phyloP scores from a whole-genome alignment of 2,329 filamentous ascomycete species.

The Penicillium sp. region DNA sequence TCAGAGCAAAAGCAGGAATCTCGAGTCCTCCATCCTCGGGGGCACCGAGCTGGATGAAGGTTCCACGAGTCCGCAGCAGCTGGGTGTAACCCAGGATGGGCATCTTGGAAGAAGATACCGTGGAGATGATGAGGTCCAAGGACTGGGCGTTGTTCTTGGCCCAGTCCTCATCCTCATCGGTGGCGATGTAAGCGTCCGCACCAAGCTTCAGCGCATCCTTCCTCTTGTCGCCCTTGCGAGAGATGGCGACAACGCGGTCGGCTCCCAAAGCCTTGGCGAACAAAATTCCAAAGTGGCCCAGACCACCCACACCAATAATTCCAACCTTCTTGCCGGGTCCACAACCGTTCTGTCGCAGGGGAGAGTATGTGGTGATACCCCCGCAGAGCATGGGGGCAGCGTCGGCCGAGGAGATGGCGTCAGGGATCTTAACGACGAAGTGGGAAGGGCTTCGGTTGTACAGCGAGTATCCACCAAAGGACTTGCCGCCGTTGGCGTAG shows the following conservation, averaged over 20 bases:
- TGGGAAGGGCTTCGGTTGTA: slow-evolving; percentile 56
- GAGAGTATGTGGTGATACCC: slow-evolving; percentile 71
- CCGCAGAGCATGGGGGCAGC: slow-evolving; percentile 74
- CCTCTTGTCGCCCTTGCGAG: slow-evolving; percentile 51
- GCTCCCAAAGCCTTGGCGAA: slow-evolving; percentile 68
- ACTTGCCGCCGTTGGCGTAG: slow-evolving; percentile 55
- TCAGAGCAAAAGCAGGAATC: slow-evolving; percentile 58
- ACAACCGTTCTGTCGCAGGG: slow-evolving; percentile 64
- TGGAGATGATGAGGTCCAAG: slow-evolving; percentile 58
- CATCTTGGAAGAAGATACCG: slow-evolving; percentile 54
- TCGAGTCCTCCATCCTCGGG: slow-evolving; percentile 59
- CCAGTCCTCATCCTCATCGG: slow-evolving; percentile 57
- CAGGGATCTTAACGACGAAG: slow-evolving; percentile 62
- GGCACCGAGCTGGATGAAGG: slow-evolving; percentile 63
- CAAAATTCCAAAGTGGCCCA: slow-evolving; percentile 71
- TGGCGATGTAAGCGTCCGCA: slow-evolving; percentile 57
- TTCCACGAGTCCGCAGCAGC: slow-evolving; percentile 19
- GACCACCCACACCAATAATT: slow-evolving; percentile 69
- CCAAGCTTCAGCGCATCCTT: slow-evolving; percentile 57
- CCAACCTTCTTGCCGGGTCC: slow-evolving; percentile 71
- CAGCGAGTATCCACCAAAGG: slow-evolving; percentile 66
- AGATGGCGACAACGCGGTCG: slow-evolving; percentile 59
- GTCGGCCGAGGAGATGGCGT: slow-evolving; percentile 47
- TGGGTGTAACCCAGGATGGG: slow-evolving; percentile 17
- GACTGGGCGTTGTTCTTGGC: slow-evolving; percentile 46